These are phyloP conservation scores for Phialocephala subalpina DNA, from an alignment of 2,329 filamentous ascomycete species.

Conservation along the genomic window DNA sequence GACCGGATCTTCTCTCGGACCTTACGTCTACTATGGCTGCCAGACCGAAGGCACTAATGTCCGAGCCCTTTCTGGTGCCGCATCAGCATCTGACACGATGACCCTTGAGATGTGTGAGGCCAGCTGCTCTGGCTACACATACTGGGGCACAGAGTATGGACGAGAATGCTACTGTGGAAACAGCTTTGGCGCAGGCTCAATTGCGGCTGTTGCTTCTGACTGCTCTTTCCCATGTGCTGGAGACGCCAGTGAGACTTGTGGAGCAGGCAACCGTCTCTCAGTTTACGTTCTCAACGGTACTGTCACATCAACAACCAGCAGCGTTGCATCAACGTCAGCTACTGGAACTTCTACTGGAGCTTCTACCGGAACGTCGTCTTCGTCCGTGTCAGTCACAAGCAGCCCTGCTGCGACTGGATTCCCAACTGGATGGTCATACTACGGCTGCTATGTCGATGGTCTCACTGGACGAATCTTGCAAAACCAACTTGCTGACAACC, in stretches of 20 bases:
- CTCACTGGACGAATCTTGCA: constrained; percentile 35
- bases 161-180: constrained; percentile 57
- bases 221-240: constrained; percentile 30
- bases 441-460: constrained; percentile 40
- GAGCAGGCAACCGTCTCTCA: constrained; percentile 34
- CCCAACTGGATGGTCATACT: constrained; percentile 37
- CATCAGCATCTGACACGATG: constrained; percentile 38
- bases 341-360: no score
- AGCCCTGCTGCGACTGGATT: constrained; percentile 29
- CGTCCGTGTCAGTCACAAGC: constrained; percentile 18
- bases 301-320: constrained; percentile 15
- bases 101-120: constrained; percentile 41
- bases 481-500: constrained; percentile 33
- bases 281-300: constrained; percentile 31
- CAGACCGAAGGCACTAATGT: constrained; percentile 29
- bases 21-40: constrained; percentile 26
- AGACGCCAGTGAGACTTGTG: constrained; percentile 27
- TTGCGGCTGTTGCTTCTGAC: constrained; percentile 20
- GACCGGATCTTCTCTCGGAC: constrained; percentile 24
- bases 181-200: constrained; percentile 39
- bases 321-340: neutral
- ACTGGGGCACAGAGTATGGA: constrained; percentile 48
- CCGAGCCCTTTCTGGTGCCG: constrained; percentile 33
- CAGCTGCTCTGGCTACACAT: constrained; percentile 40
- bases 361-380: neutral